Percentiles rank a stretch among this genome's conserved stretches.
Evolutionary conservation across 352 stramenopile genomes (phyloP).

Genomic region (Phytopythium boreale): DNA sequence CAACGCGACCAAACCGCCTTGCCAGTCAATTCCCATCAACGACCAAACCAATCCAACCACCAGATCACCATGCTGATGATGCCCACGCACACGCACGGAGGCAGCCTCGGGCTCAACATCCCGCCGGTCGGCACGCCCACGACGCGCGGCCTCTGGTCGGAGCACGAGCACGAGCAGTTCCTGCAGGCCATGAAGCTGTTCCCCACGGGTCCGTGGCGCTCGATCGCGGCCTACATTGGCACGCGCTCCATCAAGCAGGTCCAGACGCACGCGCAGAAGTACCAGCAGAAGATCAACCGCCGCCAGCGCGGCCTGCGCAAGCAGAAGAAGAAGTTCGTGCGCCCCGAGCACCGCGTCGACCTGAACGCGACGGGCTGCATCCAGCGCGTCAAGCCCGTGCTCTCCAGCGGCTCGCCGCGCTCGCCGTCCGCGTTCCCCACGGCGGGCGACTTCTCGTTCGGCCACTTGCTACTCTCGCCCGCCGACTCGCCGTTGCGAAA

Average conservation of each 20-base stretch:
- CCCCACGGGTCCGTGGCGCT: conserved; percentile 66
- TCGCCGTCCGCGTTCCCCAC: conserved; percentile 31
- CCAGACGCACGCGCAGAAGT: conserved; percentile 85
- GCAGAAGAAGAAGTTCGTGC: conserved; percentile 82
- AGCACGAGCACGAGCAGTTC: conserved; percentile 78
- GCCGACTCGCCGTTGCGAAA: conserved; percentile 5
- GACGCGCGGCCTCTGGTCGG: conserved; percentile 68
- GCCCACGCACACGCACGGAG: conserved; percentile 18
- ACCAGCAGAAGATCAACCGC: conserved; percentile 82
- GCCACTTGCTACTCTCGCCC: conserved; percentile 19
- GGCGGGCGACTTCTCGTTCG: conserved; percentile 27
- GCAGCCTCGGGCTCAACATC: conserved; percentile 10
- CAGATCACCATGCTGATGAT: conserved; percentile 26
- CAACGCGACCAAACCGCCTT: conserved; percentile 8
- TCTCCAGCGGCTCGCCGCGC: conserved; percentile 35
- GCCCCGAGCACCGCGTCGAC: conserved; percentile 73
- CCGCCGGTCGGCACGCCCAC: conserved; percentile 29
- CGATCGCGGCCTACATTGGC: conserved; percentile 69
- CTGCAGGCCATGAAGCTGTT: conserved; percentile 83
- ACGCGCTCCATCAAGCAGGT: conserved; percentile 83
- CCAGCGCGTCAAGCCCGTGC: conserved; percentile 46
- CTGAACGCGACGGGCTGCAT: conserved; percentile 61
- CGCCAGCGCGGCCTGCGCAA: conserved; percentile 76
- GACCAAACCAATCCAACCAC: no score
- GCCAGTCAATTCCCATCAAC: conserved; percentile 1